A percentile compares a stretch with the other conserved stretches of the same genome.
phyloP scores from a whole-genome alignment of 768 basidiomycete species.

The Polyporus arcularius region DNA sequence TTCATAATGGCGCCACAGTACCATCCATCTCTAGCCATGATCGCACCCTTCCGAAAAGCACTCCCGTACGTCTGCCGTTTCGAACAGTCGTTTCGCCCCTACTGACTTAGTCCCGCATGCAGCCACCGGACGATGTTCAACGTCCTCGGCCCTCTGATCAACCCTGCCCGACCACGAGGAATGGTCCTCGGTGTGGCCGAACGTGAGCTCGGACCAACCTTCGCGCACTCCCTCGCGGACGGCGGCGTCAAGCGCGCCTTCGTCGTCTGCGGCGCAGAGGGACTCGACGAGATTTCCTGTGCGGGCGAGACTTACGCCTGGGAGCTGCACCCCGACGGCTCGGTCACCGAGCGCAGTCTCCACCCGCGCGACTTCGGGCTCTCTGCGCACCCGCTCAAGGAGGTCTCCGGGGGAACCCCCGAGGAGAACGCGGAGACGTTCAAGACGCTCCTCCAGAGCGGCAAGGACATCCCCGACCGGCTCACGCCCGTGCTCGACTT shows the following conservation, averaged over 20 bases:
- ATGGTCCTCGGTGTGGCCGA: constrained; percentile 94
- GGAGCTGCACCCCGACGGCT: constrained; percentile 68
- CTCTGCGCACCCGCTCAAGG: constrained; percentile 60
- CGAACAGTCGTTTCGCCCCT: background rate
- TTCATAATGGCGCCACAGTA: constrained; percentile 96
- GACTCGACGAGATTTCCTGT: constrained; percentile 93
- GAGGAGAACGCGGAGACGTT: constrained; percentile 81
- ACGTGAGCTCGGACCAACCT: constrained; percentile 75
- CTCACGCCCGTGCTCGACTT: constrained; percentile 77
- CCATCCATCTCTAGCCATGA: constrained; percentile 79
- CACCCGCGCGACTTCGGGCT: constrained; percentile 81
- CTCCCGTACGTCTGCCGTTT: constrained; percentile 61
- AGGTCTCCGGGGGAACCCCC: constrained; percentile 75
- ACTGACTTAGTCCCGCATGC: background rate
- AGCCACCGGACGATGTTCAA: constrained; percentile 89
- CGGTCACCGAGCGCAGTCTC: constrained; percentile 61
- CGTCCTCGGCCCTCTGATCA: constrained; percentile 89
- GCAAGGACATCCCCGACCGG: constrained; percentile 51
- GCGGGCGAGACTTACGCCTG: constrained; percentile 86
- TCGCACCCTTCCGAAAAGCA: constrained; percentile 82
- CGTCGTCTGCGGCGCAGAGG: constrained; percentile 92
- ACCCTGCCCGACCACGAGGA: constrained; percentile 81
- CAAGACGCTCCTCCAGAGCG: constrained; percentile 59
- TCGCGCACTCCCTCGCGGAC: constrained; percentile 72
- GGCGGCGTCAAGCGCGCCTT: constrained; percentile 80